Evolutionary conservation across 306 rosid species (phyloP), one percentile per base, ranked within the genome.

Genomic region (Ochetophila trinervis): DNA sequence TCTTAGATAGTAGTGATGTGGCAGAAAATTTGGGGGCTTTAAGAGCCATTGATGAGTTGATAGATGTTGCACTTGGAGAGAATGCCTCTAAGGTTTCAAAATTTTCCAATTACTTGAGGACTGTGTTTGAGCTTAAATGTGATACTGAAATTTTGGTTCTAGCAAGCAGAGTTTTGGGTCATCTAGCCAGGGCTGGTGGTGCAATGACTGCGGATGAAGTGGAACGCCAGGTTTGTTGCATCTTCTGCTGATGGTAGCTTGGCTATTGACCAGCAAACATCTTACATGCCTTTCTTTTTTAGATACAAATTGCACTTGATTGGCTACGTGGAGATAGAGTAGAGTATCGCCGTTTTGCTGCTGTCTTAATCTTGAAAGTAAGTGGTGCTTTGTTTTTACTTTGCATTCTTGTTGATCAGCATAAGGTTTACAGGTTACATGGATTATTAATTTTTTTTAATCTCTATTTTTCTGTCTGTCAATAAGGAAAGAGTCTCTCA

Each of bases 131-230:
- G 55, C 68, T 72, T 35, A 93, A 93, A 72, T 96, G 95, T 63
- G 96, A 93, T 79, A 90, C 97, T 32, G 99, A 90, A 45, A 86
- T 87, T 68, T 76, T 93, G 76, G 94, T 86, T 74, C 86, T 87
- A 37, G 99, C 97, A 35, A 90, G 99, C 72, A 87, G 84, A 74
- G 99, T 93, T 77, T 83, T 93, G 53, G 99, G 99, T 65, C 99
- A 93, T 68, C 85, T 93, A 13, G 99, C 91, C 37, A 81, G 96
- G 80, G 97, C 99, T 5, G 99, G 99, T 6, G 99, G 99, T 52
- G 91, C 99, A 57, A 93, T 90, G 97, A 93, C 99, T 14, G 97
- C 97, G 0, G 97, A 93, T 76, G 97, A 93, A 84, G 97, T 93
- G 50, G 96, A 93, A 84, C 86, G 85, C 67, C 99, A 93, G 96